These are phyloP conservation scores for Alternaria ethzedia DNA, from an alignment of 2,329 filamentous ascomycete species.

Conservation along the genomic window DNA sequence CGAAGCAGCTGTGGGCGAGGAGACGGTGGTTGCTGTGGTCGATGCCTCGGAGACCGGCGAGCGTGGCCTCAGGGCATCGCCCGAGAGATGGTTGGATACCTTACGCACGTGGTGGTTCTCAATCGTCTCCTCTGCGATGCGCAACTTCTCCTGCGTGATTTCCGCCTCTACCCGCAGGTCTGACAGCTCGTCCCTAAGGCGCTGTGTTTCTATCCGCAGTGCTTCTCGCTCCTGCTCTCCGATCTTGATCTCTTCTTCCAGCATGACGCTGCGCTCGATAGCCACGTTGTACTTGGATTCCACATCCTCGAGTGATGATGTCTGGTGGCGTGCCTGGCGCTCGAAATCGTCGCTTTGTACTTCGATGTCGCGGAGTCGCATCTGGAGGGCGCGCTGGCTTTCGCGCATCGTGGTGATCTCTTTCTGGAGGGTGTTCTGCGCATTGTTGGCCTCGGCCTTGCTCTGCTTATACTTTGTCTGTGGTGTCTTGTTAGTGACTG, in stretches of 20 bases:
- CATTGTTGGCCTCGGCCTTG: constrained; percentile 83
- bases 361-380: constrained; percentile 90
- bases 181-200: constrained; percentile 86
- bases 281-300: constrained; percentile 96
- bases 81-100: constrained; percentile 56
- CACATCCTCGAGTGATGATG: constrained; percentile 93
- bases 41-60: constrained; percentile 78
- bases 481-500: constrained; percentile 4
- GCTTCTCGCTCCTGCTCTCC: constrained; percentile 91
- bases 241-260: constrained; percentile 91
- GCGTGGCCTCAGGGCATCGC: constrained; percentile 59
- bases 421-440: constrained; percentile 88
- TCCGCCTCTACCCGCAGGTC: constrained; percentile 95
- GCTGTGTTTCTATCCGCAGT: constrained; percentile 87
- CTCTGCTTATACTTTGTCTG: constrained; percentile 96
- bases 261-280: constrained; percentile 88
- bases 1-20: constrained; percentile 86
- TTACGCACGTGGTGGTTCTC: constrained; percentile 59
- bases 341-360: constrained; percentile 99
- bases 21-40: constrained; percentile 79
- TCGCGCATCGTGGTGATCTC: constrained; percentile 94
- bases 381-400: constrained; percentile 77
- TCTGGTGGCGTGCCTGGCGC: constrained; percentile 92
- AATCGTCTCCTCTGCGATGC: constrained; percentile 66
- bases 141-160: constrained; percentile 91